A percentile compares a stretch with the other conserved stretches of the same genome.
These are phyloP conservation scores for Heliamphora pulchella DNA, from an alignment of 179 eudicot genomes.

Conservation along the genomic window DNA sequence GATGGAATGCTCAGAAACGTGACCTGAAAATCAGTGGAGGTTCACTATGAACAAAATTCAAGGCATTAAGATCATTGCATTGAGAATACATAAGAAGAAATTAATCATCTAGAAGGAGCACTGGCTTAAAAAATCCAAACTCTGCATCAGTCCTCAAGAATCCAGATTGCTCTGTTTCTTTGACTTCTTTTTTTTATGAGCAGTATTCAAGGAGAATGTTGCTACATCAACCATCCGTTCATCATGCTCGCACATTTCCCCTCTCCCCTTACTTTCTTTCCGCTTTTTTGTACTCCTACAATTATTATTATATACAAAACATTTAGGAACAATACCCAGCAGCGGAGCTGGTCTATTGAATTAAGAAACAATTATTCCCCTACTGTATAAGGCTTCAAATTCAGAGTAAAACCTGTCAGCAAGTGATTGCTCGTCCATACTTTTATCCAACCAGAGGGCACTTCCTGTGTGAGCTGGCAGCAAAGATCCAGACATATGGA, in stretches of 20 bases:
- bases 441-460: constrained; percentile 50
- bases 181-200: constrained; percentile 39
- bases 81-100: neutral
- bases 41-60: neutral
- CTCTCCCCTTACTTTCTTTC: constrained; percentile 22
- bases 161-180: constrained; percentile 35
- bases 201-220: constrained; percentile 22
- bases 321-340: neutral
- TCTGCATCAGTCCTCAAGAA: constrained; percentile 15
- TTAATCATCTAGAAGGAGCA: constrained; percentile 2
- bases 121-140: neutral
- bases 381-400: neutral
- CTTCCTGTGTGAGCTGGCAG: constrained; percentile 57
- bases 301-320: constrained; percentile 3
- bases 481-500: constrained; percentile 74
- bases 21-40: neutral
- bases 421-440: constrained; percentile 32
- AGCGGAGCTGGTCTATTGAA: neutral
- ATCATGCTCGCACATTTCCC: constrained; percentile 26
- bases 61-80: neutral
- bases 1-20: neutral
- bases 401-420: constrained; percentile 39
- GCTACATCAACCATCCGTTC: constrained; percentile 25
- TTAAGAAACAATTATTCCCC: constrained; percentile 1
- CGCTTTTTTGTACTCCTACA: constrained; percentile 37